These are phyloP conservation scores for Hyphodiscus sp. DNA, from an alignment of 2,329 filamentous ascomycete genomes.

Conservation along the genomic window DNA sequence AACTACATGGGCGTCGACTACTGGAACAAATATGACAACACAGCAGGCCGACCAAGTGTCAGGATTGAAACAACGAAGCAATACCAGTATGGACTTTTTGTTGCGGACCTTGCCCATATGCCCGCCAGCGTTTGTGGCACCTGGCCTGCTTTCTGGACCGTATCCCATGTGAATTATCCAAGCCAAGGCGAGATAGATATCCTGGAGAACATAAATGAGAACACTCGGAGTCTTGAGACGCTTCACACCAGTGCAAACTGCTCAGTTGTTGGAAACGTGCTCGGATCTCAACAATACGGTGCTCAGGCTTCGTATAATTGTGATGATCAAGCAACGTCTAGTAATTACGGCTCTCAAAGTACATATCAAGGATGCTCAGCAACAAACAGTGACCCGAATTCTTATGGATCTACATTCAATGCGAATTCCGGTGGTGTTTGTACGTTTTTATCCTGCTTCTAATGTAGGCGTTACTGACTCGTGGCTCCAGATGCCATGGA, in stretches of 20 bases:
- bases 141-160: constrained; percentile 57
- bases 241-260: constrained; percentile 50
- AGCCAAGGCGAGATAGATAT: constrained; percentile 56
- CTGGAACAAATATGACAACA: constrained; percentile 31
- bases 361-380: constrained; percentile 21
- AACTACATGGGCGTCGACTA: constrained; percentile 65
- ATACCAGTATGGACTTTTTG: constrained; percentile 61
- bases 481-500: too few relatives aligned
- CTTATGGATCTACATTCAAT: constrained; percentile 57
- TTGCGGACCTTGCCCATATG: constrained; percentile 69
- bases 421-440: constrained; percentile 55
- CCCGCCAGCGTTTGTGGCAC: constrained; percentile 61
- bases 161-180: constrained; percentile 46
- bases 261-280: constrained; percentile 19
- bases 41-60: constrained; percentile 49
- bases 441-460: neutral
- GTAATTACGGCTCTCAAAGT: constrained; percentile 32
- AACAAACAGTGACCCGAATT: constrained; percentile 35
- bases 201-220: constrained; percentile 61
- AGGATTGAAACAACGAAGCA: constrained; percentile 56
- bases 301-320: constrained; percentile 17
- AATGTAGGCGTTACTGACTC: too few relatives aligned
- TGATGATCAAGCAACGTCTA: constrained; percentile 9
- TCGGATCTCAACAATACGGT: neutral
- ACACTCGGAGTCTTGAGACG: constrained; percentile 53